Conservation (phyloP, 208 protist species). For the Trypanosoma lewisi region DNA sequence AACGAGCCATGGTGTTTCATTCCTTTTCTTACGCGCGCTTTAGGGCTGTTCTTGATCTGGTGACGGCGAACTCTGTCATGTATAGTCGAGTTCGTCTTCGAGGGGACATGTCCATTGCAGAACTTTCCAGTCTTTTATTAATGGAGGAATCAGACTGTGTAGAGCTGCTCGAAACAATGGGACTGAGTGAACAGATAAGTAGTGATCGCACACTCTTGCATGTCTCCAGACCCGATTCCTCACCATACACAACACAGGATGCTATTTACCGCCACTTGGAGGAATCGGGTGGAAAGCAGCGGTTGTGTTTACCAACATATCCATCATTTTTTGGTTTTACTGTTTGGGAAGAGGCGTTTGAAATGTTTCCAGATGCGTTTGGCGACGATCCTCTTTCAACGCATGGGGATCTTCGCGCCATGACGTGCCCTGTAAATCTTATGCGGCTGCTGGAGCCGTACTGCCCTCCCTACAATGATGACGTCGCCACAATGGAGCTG, state of each 20-base stretch:
- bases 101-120: conserved; percentile 30
- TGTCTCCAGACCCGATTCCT: conserved; percentile 17
- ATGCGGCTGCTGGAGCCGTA: conserved; percentile 82
- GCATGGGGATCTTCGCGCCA: conserved; percentile 28
- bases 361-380: conserved; percentile 39
- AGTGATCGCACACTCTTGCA: conserved; percentile 12
- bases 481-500: conserved; percentile 30
- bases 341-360: conserved; percentile 56
- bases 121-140: conserved; percentile 52
- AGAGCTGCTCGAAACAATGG: conserved; percentile 56
- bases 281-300: conserved; percentile 39
- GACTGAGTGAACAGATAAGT: conserved; percentile 37
- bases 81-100: conserved; percentile 62
- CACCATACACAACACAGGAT: conserved; percentile 42
- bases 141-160: conserved; percentile 52
- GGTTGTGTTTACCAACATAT: conserved; percentile 62
- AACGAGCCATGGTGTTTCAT: conserved; percentile 70
- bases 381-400: not conserved
- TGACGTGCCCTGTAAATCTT: conserved; percentile 69
- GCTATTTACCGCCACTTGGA: conserved; percentile 42
- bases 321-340: conserved; percentile 70
- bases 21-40: conserved; percentile 86
- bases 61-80: conserved; percentile 65
- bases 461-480: conserved; percentile 68
- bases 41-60: conserved; percentile 74